These are phyloP conservation scores for Oryza officinalis DNA, from an alignment of 176 grass and related monocot species.

Conservation along the genomic window DNA sequence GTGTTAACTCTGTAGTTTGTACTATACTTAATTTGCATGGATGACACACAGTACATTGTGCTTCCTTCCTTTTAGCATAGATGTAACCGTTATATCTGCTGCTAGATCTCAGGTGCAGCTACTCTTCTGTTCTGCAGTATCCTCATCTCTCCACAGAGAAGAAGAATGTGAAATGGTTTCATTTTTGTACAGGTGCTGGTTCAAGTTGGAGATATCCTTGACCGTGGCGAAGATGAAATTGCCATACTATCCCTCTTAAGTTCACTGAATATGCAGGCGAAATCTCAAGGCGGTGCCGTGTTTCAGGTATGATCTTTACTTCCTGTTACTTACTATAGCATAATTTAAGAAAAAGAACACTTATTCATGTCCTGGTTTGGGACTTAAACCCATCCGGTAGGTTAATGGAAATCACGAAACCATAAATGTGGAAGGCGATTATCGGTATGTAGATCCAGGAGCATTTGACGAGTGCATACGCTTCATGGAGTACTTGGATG, in stretches of 20 bases:
- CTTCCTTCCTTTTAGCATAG: not conserved
- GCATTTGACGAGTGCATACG: conserved; percentile 82
- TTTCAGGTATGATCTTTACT: conserved; percentile 68
- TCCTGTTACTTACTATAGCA: not conserved
- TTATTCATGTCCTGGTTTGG: not conserved
- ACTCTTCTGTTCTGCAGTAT: not conserved
- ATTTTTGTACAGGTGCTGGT: conserved; percentile 61
- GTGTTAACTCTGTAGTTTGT: not conserved
- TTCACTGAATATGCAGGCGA: conserved; percentile 66
- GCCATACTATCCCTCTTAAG: conserved; percentile 85
- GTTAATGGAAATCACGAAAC: conserved; percentile 96
- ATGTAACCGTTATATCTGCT: not conserved
- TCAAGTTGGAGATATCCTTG: conserved; percentile 95
- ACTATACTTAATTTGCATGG: not conserved
- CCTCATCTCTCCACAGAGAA: not conserved
- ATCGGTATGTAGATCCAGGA: conserved; percentile 68
- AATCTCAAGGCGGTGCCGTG: conserved; percentile 84
- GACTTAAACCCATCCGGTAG: conserved; percentile 9
- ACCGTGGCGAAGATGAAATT: conserved; percentile 87
- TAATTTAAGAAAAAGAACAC: too few relatives aligned
- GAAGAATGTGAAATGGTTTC: conserved; percentile 2
- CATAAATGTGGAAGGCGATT: conserved; percentile 92
- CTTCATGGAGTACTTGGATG: conserved; percentile 80
- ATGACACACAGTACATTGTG: not conserved
- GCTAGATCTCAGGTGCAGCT: not conserved